Percentiles rank a stretch among this genome's conserved stretches.
phyloP scores from a whole-genome alignment of 164 flowering plant species.

The Magnolia sinica region DNA sequence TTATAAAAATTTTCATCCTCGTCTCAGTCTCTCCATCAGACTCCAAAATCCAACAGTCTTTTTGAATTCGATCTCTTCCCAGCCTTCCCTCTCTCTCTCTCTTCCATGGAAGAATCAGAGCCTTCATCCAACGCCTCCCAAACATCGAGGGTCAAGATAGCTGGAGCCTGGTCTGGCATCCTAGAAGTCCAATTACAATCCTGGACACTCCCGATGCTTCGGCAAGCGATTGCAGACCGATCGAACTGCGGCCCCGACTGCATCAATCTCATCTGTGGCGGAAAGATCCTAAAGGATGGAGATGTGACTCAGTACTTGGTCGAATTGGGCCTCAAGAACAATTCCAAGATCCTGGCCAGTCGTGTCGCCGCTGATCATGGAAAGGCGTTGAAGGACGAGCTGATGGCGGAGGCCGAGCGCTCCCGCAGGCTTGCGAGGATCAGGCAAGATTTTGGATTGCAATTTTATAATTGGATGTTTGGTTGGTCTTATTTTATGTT shows the following conservation, averaged over 20 bases:
- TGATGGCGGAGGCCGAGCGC: constrained; percentile 76
- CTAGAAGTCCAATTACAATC: constrained; percentile 59
- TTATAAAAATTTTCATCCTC: not conserved
- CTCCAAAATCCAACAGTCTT: not conserved
- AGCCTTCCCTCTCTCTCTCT: constrained; percentile 6
- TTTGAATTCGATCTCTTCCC: not conserved
- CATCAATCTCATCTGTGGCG: constrained; percentile 68
- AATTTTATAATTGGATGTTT: not conserved
- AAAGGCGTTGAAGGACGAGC: constrained; percentile 34
- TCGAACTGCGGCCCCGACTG: constrained; percentile 38
- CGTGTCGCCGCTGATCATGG: constrained; percentile 43
- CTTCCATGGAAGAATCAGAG: not conserved
- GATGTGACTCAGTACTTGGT: constrained; percentile 39
- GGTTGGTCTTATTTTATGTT: not conserved
- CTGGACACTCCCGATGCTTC: constrained; percentile 68
- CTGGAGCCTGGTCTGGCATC: constrained; percentile 74
- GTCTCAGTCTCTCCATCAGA: not conserved
- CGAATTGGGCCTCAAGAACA: constrained; percentile 68
- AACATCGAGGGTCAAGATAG: constrained; percentile 55
- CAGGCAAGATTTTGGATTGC: constrained; percentile 37
- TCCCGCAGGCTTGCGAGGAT: constrained; percentile 52
- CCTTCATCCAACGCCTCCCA: not conserved
- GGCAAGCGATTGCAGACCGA: constrained; percentile 61
- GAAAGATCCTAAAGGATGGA: constrained; percentile 62
- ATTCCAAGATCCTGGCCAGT: constrained; percentile 57